A percentile compares a stretch with the other conserved stretches of the same genome.
Conservation (phyloP, 306 rosid species). For the Quercus cerris region DNA sequence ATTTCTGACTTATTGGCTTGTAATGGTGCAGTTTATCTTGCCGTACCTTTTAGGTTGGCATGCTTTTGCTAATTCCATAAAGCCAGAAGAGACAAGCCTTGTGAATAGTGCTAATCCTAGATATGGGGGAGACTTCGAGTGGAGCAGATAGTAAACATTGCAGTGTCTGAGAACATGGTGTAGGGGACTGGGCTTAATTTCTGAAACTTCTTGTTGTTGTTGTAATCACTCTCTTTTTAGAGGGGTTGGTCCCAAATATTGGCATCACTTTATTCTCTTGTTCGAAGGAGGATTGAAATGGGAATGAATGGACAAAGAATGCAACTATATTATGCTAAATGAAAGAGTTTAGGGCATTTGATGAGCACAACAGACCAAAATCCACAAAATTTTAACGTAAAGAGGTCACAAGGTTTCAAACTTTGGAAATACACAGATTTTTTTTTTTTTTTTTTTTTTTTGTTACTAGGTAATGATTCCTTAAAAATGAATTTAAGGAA, state of each 20-base stretch:
- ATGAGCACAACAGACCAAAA: too few relatives aligned
- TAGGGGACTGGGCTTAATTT: not conserved
- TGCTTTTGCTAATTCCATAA: constrained; percentile 63
- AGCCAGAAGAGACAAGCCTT: constrained; percentile 48
- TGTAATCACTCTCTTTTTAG: not conserved
- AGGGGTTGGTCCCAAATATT: not conserved
- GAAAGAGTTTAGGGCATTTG: too few relatives aligned
- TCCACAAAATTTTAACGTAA: too few relatives aligned
- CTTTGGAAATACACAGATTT: too few relatives aligned
- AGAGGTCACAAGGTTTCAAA: too few relatives aligned
- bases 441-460: too few relatives aligned
- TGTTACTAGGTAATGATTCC: too few relatives aligned
- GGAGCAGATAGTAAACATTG: constrained; percentile 55
- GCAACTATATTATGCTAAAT: not conserved
- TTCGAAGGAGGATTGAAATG: not conserved
- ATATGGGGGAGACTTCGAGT: constrained; percentile 79
- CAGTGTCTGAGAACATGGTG: not conserved
- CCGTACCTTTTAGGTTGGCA: constrained; percentile 92
- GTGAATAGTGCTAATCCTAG: constrained; percentile 47
- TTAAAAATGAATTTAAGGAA: too few relatives aligned
- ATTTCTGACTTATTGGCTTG: not conserved
- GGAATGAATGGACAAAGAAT: not conserved
- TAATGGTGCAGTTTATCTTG: constrained; percentile 60
- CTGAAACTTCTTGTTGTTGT: not conserved
- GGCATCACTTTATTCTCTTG: not conserved